Evolutionary conservation across 495 filamentous ascomycete genomes (phyloP).

Genomic region (Podospora pseudoanserina): DNA sequence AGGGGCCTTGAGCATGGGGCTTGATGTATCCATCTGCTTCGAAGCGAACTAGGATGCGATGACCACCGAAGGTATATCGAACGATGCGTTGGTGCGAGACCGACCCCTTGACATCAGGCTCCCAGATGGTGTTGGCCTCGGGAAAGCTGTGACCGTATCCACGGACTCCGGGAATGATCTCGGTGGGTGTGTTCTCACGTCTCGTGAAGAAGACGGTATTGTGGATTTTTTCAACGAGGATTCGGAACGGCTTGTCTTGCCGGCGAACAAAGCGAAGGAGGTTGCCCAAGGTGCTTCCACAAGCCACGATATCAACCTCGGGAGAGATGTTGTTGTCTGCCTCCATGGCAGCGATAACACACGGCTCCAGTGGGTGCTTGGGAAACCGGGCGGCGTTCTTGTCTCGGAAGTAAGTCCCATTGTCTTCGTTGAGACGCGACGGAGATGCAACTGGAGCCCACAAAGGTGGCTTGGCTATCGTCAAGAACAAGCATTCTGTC

Average conservation of each 20-base stretch:
- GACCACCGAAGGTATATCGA: conserved; percentile 53
- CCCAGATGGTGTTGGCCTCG: conserved; percentile 61
- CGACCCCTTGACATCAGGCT: conserved; percentile 44
- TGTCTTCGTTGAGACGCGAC: conserved; percentile 46
- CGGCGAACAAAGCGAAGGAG: conserved; percentile 51
- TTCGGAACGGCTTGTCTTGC: conserved; percentile 48
- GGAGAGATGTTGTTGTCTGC: conserved; percentile 24
- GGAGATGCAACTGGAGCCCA: conserved; percentile 52
- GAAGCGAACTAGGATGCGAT: conserved; percentile 56
- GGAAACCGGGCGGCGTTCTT: conserved; percentile 58
- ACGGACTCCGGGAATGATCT: conserved; percentile 47
- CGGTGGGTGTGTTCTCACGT: conserved; percentile 52
- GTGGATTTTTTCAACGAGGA: conserved; percentile 56
- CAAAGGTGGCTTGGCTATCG: conserved; percentile 51
- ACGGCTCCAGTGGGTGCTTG: conserved; percentile 55
- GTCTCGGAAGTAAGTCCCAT: conserved; percentile 56
- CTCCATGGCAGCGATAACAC: conserved; percentile 38
- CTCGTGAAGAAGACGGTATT: conserved; percentile 62
- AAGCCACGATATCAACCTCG: conserved; percentile 58
- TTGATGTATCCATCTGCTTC: conserved; percentile 57
- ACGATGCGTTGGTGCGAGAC: conserved; percentile 62
- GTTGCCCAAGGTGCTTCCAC: conserved; percentile 57
- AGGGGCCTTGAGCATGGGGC: background rate
- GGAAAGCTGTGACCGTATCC: conserved; percentile 66
- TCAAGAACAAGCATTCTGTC: background rate